phyloP scores from a whole-genome alignment of 2,329 filamentous ascomycete genomes.

The Epicoccum sorghinum region DNA sequence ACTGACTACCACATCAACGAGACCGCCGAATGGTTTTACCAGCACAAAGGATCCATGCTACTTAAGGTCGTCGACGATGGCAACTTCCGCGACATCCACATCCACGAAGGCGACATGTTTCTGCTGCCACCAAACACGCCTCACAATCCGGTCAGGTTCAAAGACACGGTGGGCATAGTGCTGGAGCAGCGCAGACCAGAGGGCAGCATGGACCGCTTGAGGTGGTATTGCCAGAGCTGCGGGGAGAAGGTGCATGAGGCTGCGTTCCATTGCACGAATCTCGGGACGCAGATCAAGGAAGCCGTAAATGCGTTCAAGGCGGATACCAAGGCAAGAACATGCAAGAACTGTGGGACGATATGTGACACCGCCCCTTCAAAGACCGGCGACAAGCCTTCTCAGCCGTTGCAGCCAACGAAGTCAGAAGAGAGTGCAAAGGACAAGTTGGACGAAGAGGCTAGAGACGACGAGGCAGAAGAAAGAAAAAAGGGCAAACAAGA shows the following conservation, averaged over 20 bases:
- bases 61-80: constrained; percentile 82
- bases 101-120: constrained; percentile 93
- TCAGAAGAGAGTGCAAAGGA: neutral
- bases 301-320: constrained; percentile 82
- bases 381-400: neutral
- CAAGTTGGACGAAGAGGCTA: constrained; percentile 11
- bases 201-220: constrained; percentile 74
- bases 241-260: constrained; percentile 80
- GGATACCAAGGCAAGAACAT: constrained; percentile 73
- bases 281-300: constrained; percentile 93
- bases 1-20: constrained; percentile 99
- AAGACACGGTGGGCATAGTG: constrained; percentile 90
- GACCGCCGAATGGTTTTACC: constrained; percentile 98
- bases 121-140: constrained; percentile 92
- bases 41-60: constrained; percentile 90
- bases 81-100: constrained; percentile 81
- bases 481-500: constrained; percentile 3
- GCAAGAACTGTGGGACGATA: constrained; percentile 75
- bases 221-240: constrained; percentile 87
- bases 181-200: constrained; percentile 82
- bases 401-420: neutral
- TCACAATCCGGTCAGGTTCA: constrained; percentile 93
- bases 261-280: constrained; percentile 83
- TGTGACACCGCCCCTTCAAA: constrained; percentile 69
- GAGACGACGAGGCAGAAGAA: constrained; percentile 10